phyloP scores from a whole-genome alignment of 345 rosid genomes.

The Anastatica hierochuntica region DNA sequence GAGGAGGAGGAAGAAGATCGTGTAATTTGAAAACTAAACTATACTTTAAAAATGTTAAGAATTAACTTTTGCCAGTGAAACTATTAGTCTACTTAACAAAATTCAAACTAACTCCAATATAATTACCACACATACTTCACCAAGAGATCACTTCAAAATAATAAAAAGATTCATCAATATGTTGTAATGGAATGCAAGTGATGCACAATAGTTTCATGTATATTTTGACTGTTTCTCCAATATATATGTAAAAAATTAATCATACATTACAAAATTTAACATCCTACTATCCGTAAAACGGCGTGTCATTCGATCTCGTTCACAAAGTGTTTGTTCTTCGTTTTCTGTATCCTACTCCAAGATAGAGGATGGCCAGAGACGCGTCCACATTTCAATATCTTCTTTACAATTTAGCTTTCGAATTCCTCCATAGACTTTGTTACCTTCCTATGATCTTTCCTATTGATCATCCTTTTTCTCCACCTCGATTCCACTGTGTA shows the following conservation, averaged over 20 bases:
- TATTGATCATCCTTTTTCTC: conserved; percentile 43
- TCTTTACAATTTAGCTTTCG: conserved; percentile 44
- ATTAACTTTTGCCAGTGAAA: too few relatives aligned
- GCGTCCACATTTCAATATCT: conserved; percentile 63
- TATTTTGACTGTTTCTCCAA: too few relatives aligned
- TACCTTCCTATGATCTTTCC: conserved; percentile 68
- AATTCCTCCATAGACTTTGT: conserved; percentile 85
- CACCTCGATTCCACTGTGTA: conserved; percentile 66
- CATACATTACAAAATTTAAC: not conserved
- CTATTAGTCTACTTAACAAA: too few relatives aligned
- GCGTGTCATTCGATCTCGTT: not conserved
- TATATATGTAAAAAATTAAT: not conserved
- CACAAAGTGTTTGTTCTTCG: not conserved
- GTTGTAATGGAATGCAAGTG: too few relatives aligned
- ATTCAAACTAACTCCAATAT: too few relatives aligned
- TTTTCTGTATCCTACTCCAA: conserved; percentile 54
- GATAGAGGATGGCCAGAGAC: conserved; percentile 56
- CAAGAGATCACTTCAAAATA: too few relatives aligned
- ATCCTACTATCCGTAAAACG: not conserved
- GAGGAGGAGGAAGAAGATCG: too few relatives aligned
- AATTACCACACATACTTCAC: too few relatives aligned
- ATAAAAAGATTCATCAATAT: too few relatives aligned
- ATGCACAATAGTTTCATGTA: too few relatives aligned
- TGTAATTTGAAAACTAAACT: too few relatives aligned
- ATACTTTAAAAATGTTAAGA: too few relatives aligned